Evolutionary conservation across 129 eudicot species (phyloP).

Genomic region (Saussurea involucrata): DNA sequence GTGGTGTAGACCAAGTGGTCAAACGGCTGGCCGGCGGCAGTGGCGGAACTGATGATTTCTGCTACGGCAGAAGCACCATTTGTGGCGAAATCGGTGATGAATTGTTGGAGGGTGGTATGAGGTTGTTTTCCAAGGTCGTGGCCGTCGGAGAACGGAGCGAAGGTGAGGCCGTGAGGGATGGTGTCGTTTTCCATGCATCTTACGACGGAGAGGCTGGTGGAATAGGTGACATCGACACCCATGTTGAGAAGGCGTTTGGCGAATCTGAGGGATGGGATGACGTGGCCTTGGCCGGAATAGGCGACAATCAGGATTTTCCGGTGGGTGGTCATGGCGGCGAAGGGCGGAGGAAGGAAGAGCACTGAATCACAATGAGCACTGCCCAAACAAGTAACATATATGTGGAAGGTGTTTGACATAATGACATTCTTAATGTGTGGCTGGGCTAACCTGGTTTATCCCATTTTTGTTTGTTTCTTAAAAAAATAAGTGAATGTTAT

Average conservation of each 20-base stretch:
- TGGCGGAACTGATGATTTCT: conserved; percentile 22
- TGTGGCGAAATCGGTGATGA: background rate
- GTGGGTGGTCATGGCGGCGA: background rate
- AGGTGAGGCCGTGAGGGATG: conserved; percentile 3
- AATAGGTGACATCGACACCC: conserved; percentile 40
- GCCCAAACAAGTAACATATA: background rate
- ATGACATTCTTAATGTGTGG: background rate
- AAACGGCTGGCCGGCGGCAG: no score
- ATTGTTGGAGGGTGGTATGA: conserved; percentile 8
- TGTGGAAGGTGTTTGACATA: no score
- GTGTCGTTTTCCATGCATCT: background rate
- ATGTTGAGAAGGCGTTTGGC: conserved; percentile 24
- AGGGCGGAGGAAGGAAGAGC: background rate
- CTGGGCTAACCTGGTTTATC: background rate
- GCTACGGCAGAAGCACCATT: no score
- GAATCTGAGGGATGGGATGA: conserved; percentile 40
- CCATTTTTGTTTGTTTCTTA: no score
- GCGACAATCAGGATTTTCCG: conserved; percentile 31
- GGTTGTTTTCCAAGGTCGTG: background rate
- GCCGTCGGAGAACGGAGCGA: conserved; percentile 15
- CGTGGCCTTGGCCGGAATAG: conserved; percentile 37
- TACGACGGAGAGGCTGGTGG: background rate
- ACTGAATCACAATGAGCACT: background rate
- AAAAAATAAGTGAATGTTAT: no score
- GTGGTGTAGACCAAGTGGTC: no score